Percentiles rank a stretch among this genome's conserved stretches.
Conservation (phyloP, 768 basidiomycete genomes). For the Tulasnella sp. region DNA sequence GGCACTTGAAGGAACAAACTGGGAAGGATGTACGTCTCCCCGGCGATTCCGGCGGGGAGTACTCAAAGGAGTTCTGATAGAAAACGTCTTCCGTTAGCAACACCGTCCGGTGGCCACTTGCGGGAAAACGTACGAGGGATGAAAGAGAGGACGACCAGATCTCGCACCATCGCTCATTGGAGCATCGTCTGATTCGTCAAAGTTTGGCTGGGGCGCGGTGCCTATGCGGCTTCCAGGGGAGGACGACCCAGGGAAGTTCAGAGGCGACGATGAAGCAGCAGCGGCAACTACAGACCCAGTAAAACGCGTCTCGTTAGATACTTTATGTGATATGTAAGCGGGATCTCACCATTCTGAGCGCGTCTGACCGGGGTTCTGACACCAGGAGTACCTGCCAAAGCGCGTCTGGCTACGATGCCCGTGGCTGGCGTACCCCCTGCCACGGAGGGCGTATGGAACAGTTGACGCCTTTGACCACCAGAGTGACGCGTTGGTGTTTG, state of each 20-base stretch:
- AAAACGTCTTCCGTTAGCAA: neutral
- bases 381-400: constrained; percentile 12
- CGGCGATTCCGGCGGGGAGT: constrained; percentile 67
- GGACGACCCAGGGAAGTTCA: constrained; percentile 13
- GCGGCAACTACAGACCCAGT: neutral
- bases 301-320: neutral
- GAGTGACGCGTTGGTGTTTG: constrained; percentile 15
- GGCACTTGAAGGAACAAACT: constrained; percentile 43
- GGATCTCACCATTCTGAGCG: neutral
- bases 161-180: neutral
- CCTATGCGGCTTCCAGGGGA: constrained; percentile 7
- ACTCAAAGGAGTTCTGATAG: constrained; percentile 29
- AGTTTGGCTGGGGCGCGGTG: constrained; percentile 3
- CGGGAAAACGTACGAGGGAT: neutral
- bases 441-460: constrained; percentile 15
- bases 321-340: neutral
- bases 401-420: constrained; percentile 17
- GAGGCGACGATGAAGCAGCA: constrained; percentile 9
- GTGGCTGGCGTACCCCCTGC: constrained; percentile 16
- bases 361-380: constrained; percentile 4
- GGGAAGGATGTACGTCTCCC: constrained; percentile 88
- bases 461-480: neutral
- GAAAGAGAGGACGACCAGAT: constrained; percentile 11
- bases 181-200: constrained; percentile 5
- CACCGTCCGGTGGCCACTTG: neutral